Base-by-base conservation (phyloP, 352 stramenopile species). In the Phytophthora idaei region DNA sequence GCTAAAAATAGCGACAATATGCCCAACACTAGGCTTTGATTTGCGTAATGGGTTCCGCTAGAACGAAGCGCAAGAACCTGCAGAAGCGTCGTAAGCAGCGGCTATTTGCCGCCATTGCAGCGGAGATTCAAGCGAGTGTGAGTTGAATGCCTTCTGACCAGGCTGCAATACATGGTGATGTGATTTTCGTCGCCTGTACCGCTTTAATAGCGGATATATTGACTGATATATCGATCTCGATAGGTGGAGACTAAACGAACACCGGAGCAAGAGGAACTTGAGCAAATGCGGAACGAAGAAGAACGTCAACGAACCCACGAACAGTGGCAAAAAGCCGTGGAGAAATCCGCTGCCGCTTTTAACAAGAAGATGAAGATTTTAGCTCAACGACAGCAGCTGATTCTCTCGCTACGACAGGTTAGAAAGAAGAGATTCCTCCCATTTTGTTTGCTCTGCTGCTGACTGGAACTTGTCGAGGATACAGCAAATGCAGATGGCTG, bases 51-150 rank as follows among this genome's bases (percentile, higher is more conserved):
- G 75, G 75, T 15, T 80, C 73, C 17, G 28, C 55, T 11, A 73
- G 83, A 14, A 94, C 86, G 1, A 74, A 79, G 57, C 80, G 77
- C 39, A 96, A 94, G 82, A 96, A 96, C 69, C 37, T 74, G 45
- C 78, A 84, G 37, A 96, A 96, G 79, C 85, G 88, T 46, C 76
- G 71, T 44, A 85, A 85, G 69, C 83, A 86, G 25, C 73, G 86
- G 28, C 59, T 92, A 36, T 86, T 90, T 67, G 84, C 80, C 12
- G 61, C 69, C 9, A 72, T 95, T 31, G 37, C 78, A 31, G 76
- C 73, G 1, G 81, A 92, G 51, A 71, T 94, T 14, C 59, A 52
- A 57, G 67, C 71, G 4, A 72, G 56, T 57, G 81, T 90, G 45
- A 27, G 76, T 64, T 29, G 42, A 42, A 12, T 14, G 12, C 36